A percentile compares a stretch with the other conserved stretches of the same genome.
Conservation (phyloP, 768 basidiomycete species). For the Myochromella boudieri region DNA sequence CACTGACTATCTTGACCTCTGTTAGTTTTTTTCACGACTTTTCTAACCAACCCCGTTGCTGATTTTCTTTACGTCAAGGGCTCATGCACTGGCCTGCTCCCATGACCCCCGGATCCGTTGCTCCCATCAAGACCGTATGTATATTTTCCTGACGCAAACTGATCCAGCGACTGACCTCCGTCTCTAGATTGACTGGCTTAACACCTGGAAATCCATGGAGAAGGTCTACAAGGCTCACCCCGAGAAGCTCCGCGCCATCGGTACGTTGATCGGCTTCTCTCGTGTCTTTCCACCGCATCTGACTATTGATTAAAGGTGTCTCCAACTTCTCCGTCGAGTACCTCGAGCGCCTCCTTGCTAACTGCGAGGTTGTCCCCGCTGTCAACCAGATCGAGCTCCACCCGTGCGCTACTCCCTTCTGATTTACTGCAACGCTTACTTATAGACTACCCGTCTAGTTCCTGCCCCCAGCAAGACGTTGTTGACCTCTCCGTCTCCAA, state of each 20-base stretch:
- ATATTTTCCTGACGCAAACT: background rate
- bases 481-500: slow-evolving; percentile 59
- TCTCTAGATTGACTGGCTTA: slow-evolving; percentile 53
- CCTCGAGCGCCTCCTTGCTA: slow-evolving; percentile 59
- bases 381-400: slow-evolving; percentile 82
- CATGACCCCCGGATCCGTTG: slow-evolving; percentile 53
- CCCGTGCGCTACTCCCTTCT: slow-evolving; percentile 43
- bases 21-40: slow-evolving; percentile 31
- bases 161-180: background rate
- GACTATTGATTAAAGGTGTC: slow-evolving; percentile 38
- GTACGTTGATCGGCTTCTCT: slow-evolving; percentile 29
- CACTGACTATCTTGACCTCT: slow-evolving; percentile 79
- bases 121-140: slow-evolving; percentile 45
- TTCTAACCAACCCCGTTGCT: background rate
- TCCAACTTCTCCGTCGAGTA: slow-evolving; percentile 71
- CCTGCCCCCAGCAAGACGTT: slow-evolving; percentile 66
- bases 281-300: background rate
- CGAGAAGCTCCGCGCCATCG: slow-evolving; percentile 78
- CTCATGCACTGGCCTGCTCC: slow-evolving; percentile 86
- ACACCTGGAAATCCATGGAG: slow-evolving; percentile 83
- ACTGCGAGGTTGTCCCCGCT: slow-evolving; percentile 62
- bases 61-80: slow-evolving; percentile 35
- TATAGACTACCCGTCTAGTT: too few relatives aligned
- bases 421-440: too few relatives aligned
- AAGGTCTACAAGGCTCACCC: slow-evolving; percentile 61